Conservation (phyloP, 1,139 yeast genomes). For the Saccharomyces hybrid region DNA sequence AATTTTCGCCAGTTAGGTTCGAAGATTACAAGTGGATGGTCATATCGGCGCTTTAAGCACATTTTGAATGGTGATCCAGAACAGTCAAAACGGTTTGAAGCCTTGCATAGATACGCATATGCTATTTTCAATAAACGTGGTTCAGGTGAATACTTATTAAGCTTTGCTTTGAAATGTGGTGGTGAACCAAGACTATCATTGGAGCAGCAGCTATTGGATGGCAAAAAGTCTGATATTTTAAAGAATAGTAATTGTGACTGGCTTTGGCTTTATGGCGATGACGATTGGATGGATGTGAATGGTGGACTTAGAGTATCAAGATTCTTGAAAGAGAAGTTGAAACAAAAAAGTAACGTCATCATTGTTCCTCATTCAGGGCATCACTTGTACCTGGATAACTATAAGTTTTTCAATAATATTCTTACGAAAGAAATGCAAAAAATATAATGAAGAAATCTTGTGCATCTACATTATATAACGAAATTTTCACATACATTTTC, state of each 20-base stretch:
- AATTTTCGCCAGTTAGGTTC: conserved; percentile 62
- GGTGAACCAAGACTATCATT: conserved; percentile 64
- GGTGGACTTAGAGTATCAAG: conserved; percentile 40
- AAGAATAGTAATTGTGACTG: conserved; percentile 41
- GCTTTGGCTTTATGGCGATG: conserved; percentile 64
- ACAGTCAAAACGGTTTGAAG: conserved; percentile 37
- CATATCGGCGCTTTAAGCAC: conserved; percentile 54
- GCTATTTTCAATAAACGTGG: conserved; percentile 65
- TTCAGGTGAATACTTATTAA: conserved; percentile 69
- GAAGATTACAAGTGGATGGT: conserved; percentile 70
- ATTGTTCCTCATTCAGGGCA: conserved; percentile 56
- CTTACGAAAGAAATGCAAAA: conserved; percentile 41
- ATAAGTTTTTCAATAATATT: conserved; percentile 41
- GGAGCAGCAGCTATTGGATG: conserved; percentile 41
- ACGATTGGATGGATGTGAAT: conserved; percentile 66
- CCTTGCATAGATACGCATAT: conserved; percentile 58
- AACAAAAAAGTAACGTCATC: conserved; percentile 33
- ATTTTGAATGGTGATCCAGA: conserved; percentile 32
- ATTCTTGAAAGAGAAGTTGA: conserved; percentile 33
- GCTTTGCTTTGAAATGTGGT: conserved; percentile 63
- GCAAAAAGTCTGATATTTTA: conserved; percentile 5
- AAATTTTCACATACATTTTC: neutral
- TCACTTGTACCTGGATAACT: conserved; percentile 59
- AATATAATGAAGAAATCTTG: conserved; percentile 4
- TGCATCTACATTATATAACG: neutral